Evolutionary conservation across 2,329 filamentous ascomycete genomes (phyloP).

Genomic region (Dothistroma pini): DNA sequence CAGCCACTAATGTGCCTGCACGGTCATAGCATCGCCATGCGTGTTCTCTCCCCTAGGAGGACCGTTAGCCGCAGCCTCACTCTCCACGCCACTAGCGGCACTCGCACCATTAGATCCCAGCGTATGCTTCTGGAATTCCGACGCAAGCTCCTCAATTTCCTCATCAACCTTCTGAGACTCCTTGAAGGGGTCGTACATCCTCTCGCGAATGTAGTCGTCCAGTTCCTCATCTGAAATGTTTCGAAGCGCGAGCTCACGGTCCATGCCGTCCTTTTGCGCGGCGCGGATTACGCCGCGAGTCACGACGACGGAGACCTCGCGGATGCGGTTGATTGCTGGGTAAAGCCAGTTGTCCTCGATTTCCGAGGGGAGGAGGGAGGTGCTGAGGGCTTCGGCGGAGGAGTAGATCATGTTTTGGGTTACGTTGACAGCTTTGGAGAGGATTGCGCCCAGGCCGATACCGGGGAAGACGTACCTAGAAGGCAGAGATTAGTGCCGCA

Average conservation of each 20-base stretch:
- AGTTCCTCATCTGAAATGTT: slow-evolving; percentile 64
- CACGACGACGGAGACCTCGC: slow-evolving; percentile 82
- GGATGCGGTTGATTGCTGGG: slow-evolving; percentile 80
- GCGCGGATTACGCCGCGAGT: slow-evolving; percentile 91
- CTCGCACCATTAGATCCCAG: slow-evolving; percentile 1
- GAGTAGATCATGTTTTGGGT: slow-evolving; percentile 98
- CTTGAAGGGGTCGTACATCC: slow-evolving; percentile 52
- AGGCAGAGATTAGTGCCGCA: not conserved
- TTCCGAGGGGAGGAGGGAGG: slow-evolving; percentile 76
- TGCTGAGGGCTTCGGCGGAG: slow-evolving; percentile 76
- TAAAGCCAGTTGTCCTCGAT: slow-evolving; percentile 81
- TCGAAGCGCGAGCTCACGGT: slow-evolving; percentile 58
- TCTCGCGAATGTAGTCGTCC: slow-evolving; percentile 58
- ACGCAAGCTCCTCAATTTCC: slow-evolving; percentile 25
- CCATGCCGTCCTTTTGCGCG: slow-evolving; percentile 70
- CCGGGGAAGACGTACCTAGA: slow-evolving; percentile 83
- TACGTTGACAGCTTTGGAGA: slow-evolving; percentile 79
- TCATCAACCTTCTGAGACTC: slow-evolving; percentile 41
- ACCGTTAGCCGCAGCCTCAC: slow-evolving; percentile 12
- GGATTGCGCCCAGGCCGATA: slow-evolving; percentile 87
- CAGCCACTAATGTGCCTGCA: not conserved
- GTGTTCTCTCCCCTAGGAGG: slow-evolving; percentile 4
- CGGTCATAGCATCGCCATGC: slow-evolving; percentile 14
- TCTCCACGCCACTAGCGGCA: not conserved
- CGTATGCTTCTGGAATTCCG: slow-evolving; percentile 10